Base-by-base conservation (phyloP, 148 eudicot species). In the Rhododendron mucronatum region DNA sequence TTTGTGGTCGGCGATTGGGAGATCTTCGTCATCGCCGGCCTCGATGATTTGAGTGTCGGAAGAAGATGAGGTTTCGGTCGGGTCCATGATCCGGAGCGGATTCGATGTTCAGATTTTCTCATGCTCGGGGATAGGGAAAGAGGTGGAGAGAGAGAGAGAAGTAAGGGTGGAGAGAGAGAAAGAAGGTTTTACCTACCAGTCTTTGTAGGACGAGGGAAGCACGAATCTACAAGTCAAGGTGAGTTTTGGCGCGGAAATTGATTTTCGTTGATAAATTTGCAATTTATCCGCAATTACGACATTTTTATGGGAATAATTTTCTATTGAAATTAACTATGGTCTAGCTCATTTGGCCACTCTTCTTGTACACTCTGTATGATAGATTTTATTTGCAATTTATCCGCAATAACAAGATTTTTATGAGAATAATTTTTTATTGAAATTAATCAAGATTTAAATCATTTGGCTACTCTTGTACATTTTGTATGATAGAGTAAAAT, bases 121-220 rank as follows among this genome's bases (percentile, higher is more conserved):
- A 78, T 83, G 73, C 16, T 67, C 28, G 21, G 26, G 41, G 37
- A 18, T 37, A 12, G 51, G 21, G 51, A 77, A 73, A 45, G 41
- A 4, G 41, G 21, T 23, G n/a, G 8, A 16, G 76, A 61, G 83
- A 59, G 83, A 45, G 33, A 55, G n/a, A 14, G 11, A 14, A 3
- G 7, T 73, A 35, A 0, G 73, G 23, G 7, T 1, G 10, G 77
- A 53, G 57, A 55, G 61, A 61, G 77, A 10, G 16, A 81, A 4
- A 30, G 14, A 71, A 63, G 35, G 33, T 28, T 45, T 53, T 39
- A 87, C 51, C 88, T 37, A 84, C 88, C 84, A 69, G 83, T 87
- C 88, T 26, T 20, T 10, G 16, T 20, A 79, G 71, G 51, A 69
- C 44, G 84, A 78, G 86, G 86, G 88, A 84, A 84, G 78, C 80